Conservation (phyloP, 2,329 filamentous ascomycete genomes). For the Stachybotrys elegans region DNA sequence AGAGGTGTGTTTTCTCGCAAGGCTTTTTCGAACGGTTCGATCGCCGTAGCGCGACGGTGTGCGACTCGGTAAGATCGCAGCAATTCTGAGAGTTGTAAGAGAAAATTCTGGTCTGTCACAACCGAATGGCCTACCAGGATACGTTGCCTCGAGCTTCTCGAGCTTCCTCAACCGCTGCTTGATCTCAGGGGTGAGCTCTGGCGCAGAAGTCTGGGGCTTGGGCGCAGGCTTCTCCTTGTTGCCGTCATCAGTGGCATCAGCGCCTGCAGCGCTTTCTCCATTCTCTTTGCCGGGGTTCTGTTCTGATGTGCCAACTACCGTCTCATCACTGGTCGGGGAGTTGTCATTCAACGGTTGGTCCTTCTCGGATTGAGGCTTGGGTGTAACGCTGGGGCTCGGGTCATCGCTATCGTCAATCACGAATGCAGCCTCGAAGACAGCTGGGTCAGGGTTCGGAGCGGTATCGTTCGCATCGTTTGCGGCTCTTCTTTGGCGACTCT, state of each 20-base stretch:
- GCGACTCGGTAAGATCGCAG: constrained; percentile 88
- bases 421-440: constrained; percentile 83
- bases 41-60: constrained; percentile 77
- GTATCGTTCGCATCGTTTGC: constrained; percentile 31
- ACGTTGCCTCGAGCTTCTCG: constrained; percentile 85
- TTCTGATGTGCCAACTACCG: constrained; percentile 7
- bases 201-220: constrained; percentile 10
- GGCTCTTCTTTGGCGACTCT: constrained; percentile 38
- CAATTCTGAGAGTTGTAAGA: constrained; percentile 54
- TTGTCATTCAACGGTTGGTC: constrained; percentile 16
- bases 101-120: not conserved
- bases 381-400: constrained; percentile 56
- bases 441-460: constrained; percentile 65
- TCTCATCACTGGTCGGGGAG: constrained; percentile 10
- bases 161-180: constrained; percentile 73
- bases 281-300: constrained; percentile 4
- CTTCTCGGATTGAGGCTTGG: constrained; percentile 37
- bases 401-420: constrained; percentile 79
- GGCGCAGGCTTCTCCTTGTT: not conserved
- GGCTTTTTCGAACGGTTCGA: constrained; percentile 89
- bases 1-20: constrained; percentile 90
- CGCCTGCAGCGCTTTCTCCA: constrained; percentile 8
- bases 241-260: constrained; percentile 8
- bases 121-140: constrained; percentile 63
- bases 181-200: constrained; percentile 69